phyloP scores from a whole-genome alignment of 352 stramenopile genomes.

The Phytophthora pluvialis region DNA sequence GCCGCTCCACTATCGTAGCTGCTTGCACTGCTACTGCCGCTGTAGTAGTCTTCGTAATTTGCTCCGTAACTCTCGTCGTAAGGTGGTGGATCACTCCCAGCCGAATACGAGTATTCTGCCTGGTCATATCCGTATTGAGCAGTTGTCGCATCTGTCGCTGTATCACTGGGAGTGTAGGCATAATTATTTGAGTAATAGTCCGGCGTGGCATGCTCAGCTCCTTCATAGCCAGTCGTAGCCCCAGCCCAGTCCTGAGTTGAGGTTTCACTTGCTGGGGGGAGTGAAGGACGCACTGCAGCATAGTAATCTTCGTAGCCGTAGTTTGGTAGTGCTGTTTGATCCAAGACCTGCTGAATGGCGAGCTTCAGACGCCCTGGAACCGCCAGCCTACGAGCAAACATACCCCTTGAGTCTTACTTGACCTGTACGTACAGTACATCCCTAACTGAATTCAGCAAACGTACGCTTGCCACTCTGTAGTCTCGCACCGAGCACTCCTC shows the following conservation, averaged over 20 bases:
- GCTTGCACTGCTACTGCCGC: conserved; percentile 1
- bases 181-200: conserved; percentile 28
- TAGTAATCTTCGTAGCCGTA: conserved; percentile 41
- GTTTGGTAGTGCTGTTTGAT: conserved; percentile 31
- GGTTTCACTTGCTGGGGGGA: conserved; percentile 13
- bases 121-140: conserved; percentile 10
- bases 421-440: not conserved
- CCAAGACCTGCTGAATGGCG: conserved; percentile 65
- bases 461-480: conserved; percentile 63
- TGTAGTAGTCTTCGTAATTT: conserved; percentile 21
- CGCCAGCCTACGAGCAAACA: conserved; percentile 41
- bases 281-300: conserved; percentile 22
- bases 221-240: conserved; percentile 15
- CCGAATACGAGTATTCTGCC: not conserved
- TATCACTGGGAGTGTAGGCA: conserved; percentile 11
- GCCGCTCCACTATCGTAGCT: conserved; percentile 17
- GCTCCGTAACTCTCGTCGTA: conserved; percentile 12
- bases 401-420: not conserved
- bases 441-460: conserved; percentile 6
- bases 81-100: conserved; percentile 5
- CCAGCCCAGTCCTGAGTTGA: conserved; percentile 16
- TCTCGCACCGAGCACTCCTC: conserved; percentile 45
- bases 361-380: conserved; percentile 67
- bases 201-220: conserved; percentile 3
- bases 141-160: not conserved